Conservation (phyloP, 345 rosid genomes). For the Garcia nutans region DNA sequence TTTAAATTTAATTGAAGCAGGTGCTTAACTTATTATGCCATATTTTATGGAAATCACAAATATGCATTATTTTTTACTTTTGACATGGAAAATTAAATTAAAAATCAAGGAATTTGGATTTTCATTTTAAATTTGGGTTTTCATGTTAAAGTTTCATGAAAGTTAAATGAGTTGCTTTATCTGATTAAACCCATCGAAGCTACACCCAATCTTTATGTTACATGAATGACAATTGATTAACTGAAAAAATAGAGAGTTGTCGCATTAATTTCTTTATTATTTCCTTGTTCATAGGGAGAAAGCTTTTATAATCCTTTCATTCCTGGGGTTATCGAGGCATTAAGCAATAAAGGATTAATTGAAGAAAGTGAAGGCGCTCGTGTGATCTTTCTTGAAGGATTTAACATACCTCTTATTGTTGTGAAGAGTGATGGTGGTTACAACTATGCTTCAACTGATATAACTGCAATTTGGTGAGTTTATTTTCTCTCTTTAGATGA, state of each 20-base stretch:
- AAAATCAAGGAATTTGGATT: background rate
- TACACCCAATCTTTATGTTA: background rate
- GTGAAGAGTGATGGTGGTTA: slow-evolving; percentile 96
- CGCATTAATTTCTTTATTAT: background rate
- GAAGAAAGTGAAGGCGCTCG: slow-evolving; percentile 93
- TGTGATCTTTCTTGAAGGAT: slow-evolving; percentile 76
- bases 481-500: background rate
- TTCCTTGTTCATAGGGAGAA: slow-evolving; percentile 68
- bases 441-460: slow-evolving; percentile 95
- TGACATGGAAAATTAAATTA: background rate
- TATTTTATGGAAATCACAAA: no score
- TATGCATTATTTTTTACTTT: no score
- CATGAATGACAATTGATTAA: slow-evolving; percentile 2
- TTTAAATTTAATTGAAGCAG: no score
- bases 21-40: no score
- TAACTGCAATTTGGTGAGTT: slow-evolving; percentile 87
- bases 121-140: background rate
- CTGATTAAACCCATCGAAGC: background rate
- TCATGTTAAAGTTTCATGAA: background rate
- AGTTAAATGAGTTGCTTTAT: background rate
- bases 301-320: slow-evolving; percentile 91
- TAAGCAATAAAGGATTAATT: slow-evolving; percentile 61
- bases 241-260: background rate
- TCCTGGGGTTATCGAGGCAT: slow-evolving; percentile 52
- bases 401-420: slow-evolving; percentile 82